Percentiles rank a stretch among this genome's conserved stretches.
Evolutionary conservation across 345 rosid genomes (phyloP).

Genomic region (Cardamine resedifolia): DNA sequence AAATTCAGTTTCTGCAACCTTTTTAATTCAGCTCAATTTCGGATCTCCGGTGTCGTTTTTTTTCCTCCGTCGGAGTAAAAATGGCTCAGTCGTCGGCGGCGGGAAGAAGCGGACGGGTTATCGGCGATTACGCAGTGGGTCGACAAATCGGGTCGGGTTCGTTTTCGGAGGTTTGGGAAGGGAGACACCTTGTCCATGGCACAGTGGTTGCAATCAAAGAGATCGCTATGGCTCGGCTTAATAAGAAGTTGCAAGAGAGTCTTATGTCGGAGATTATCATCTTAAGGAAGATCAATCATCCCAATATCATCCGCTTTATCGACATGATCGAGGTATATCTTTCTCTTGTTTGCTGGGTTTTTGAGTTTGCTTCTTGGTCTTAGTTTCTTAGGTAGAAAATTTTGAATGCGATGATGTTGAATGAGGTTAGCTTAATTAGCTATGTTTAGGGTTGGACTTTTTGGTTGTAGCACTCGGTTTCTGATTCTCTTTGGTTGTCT

Average conservation of each 20-base stretch:
- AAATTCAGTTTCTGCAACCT: conserved; percentile 22
- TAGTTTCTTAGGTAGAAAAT: background rate
- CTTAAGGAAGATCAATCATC: conserved; percentile 71
- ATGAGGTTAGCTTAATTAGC: background rate
- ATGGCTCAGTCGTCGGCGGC: conserved; percentile 63
- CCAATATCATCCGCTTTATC: conserved; percentile 81
- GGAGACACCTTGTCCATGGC: conserved; percentile 84
- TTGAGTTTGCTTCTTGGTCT: background rate
- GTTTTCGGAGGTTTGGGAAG: conserved; percentile 94
- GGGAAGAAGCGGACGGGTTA: conserved; percentile 56
- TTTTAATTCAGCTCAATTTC: conserved; percentile 21
- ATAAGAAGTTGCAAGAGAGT: conserved; percentile 86
- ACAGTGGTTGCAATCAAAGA: conserved; percentile 97
- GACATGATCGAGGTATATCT: conserved; percentile 82
- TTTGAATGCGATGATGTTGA: background rate
- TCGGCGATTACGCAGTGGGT: conserved; percentile 83
- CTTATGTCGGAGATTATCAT: conserved; percentile 90
- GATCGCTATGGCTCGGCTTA: conserved; percentile 67
- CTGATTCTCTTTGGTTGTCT: background rate
- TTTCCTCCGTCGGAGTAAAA: conserved; percentile 3
- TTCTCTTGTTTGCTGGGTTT: background rate
- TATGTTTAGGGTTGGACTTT: background rate
- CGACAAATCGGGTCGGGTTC: conserved; percentile 95
- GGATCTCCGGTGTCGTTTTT: conserved; percentile 29
- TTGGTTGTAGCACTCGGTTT: background rate